Percentiles rank a stretch among this genome's conserved stretches.
These are phyloP conservation scores for Alternaria rosae DNA, from an alignment of 2,329 filamentous ascomycete species.

Conservation along the genomic window DNA sequence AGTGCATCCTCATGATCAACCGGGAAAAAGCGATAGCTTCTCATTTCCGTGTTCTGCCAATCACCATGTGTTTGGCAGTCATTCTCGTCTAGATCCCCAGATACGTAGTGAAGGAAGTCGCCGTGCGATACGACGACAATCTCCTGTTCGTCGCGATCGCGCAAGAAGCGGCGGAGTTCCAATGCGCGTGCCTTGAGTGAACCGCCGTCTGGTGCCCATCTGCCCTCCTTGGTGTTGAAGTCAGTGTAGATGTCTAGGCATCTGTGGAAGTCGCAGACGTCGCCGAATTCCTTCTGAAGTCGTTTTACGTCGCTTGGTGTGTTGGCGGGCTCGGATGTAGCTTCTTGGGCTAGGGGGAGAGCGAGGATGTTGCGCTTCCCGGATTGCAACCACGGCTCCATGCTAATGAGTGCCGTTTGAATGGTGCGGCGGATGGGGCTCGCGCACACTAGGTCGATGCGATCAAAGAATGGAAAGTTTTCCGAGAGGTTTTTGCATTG, in stretches of 20 bases:
- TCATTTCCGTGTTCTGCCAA: slow-evolving; percentile 7
- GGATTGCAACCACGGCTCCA: slow-evolving; percentile 55
- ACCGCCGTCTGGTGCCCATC: not conserved
- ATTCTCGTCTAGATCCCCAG: slow-evolving; percentile 63
- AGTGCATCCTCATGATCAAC: slow-evolving; percentile 7
- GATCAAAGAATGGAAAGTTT: slow-evolving; percentile 65
- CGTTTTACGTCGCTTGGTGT: slow-evolving; percentile 8
- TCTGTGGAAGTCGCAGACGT: slow-evolving; percentile 4
- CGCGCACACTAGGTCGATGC: slow-evolving; percentile 73
- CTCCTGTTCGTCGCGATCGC: slow-evolving; percentile 8
- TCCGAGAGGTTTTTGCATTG: slow-evolving; percentile 73
- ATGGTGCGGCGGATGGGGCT: slow-evolving; percentile 82
- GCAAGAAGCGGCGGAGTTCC: slow-evolving; percentile 10
- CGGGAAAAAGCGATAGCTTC: slow-evolving; percentile 9
- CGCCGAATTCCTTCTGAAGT: slow-evolving; percentile 5
- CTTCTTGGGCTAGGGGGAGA: slow-evolving; percentile 15
- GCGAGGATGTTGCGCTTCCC: slow-evolving; percentile 13
- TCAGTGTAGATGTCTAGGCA: slow-evolving; percentile 8
- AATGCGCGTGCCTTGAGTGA: slow-evolving; percentile 5
- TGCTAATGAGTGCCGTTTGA: slow-evolving; percentile 75
- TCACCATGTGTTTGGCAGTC: not conserved
- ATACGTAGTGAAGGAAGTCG: slow-evolving; percentile 82
- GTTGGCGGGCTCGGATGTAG: slow-evolving; percentile 14
- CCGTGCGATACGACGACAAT: slow-evolving; percentile 76
- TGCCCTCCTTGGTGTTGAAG: slow-evolving; percentile 8